A percentile compares a stretch with the other conserved stretches of the same genome.
These are phyloP conservation scores for Trichoderma sp. DNA, from an alignment of 2,329 filamentous ascomycete genomes.

Conservation along the genomic window DNA sequence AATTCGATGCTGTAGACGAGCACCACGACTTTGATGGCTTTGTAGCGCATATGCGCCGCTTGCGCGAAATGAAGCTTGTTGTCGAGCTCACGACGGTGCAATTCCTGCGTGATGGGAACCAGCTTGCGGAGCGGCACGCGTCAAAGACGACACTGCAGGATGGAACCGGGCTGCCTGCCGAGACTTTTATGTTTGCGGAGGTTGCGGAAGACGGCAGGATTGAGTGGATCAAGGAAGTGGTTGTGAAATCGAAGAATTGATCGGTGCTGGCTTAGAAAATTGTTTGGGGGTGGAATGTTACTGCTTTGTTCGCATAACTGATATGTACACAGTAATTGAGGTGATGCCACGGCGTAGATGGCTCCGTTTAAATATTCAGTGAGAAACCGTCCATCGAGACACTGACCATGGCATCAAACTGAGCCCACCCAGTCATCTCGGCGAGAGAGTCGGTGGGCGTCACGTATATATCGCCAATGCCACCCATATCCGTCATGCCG, in stretches of 20 bases:
- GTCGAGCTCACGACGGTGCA: constrained; percentile 23
- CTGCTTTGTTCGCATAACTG: not conserved
- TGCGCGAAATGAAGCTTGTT: constrained; percentile 19
- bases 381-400: constrained; percentile 19
- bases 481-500: constrained; percentile 16
- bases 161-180: constrained; percentile 12
- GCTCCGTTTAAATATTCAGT: constrained; percentile 5
- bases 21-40: constrained; percentile 21
- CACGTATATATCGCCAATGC: constrained; percentile 19
- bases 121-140: constrained; percentile 24
- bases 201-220: constrained; percentile 24
- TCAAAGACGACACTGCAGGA: constrained; percentile 12
- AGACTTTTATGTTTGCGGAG: constrained; percentile 26
- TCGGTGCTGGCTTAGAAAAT: not conserved
- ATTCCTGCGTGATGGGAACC: constrained; percentile 23
- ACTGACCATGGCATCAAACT: constrained; percentile 20
- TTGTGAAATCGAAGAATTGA: not conserved
- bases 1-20: not conserved
- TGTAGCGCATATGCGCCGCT: constrained; percentile 23
- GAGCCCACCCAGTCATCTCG: constrained; percentile 21
- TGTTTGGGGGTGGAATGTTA: not conserved
- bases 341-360: no score
- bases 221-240: constrained; percentile 22
- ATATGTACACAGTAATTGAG: not conserved
- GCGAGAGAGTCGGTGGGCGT: constrained; percentile 13